phyloP scores from a whole-genome alignment of 805 yeast genomes.

The Kodamaea jinghongensis region DNA sequence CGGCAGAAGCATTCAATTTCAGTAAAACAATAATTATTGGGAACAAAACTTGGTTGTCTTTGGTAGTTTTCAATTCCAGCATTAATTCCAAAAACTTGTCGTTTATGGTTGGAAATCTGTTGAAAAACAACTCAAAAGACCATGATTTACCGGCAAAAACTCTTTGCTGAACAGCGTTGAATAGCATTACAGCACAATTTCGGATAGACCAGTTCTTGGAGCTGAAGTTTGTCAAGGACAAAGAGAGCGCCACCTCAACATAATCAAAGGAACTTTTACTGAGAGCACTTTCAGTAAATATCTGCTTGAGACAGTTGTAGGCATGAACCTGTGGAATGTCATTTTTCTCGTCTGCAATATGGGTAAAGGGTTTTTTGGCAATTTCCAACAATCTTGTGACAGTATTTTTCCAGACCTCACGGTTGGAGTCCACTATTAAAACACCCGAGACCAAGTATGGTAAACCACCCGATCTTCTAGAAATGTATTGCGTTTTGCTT shows the following conservation, averaged over 20 bases:
- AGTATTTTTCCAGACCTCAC: slow-evolving; percentile 38
- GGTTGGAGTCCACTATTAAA: slow-evolving; percentile 44
- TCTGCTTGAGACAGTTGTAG: slow-evolving; percentile 73
- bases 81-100: slow-evolving; percentile 41
- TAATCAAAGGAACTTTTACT: slow-evolving; percentile 49
- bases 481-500: slow-evolving; percentile 63
- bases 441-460: slow-evolving; percentile 78
- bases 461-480: slow-evolving; percentile 90
- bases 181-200: slow-evolving; percentile 91
- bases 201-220: slow-evolving; percentile 80
- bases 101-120: slow-evolving; percentile 55
- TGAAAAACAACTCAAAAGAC: slow-evolving; percentile 69
- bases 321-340: slow-evolving; percentile 95
- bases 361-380: slow-evolving; percentile 49
- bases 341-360: slow-evolving; percentile 49
- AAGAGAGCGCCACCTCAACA: slow-evolving; percentile 55
- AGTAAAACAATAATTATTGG: slow-evolving; percentile 73
- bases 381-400: slow-evolving; percentile 52
- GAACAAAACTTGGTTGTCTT: slow-evolving; percentile 57
- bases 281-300: slow-evolving; percentile 71
- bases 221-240: slow-evolving; percentile 62
- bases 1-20: slow-evolving; percentile 57
- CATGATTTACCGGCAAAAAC: slow-evolving; percentile 62
- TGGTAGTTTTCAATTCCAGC: slow-evolving; percentile 17
- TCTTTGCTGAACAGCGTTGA: slow-evolving; percentile 77